Base-by-base conservation (phyloP, 1,284 basidiomycete species). In the Fomitiporia mediterranea region DNA sequence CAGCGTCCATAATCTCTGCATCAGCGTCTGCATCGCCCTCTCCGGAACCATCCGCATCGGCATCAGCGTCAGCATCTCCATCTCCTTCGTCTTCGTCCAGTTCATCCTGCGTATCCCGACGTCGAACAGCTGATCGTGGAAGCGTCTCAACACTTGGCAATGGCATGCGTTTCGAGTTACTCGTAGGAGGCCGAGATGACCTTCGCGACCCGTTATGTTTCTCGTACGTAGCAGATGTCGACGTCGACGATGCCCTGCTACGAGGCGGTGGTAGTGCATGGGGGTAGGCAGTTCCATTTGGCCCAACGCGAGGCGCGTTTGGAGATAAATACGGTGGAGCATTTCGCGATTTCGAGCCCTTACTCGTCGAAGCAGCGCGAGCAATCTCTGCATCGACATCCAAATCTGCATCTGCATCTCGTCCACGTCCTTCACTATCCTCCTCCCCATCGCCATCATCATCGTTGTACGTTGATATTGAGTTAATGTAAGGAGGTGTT, bases 301-400 rank as follows among this genome's bases (percentile, higher is more conserved):
- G 51, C 7, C 27, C 21, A 7, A 27, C 27, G 9, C 39, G 21
- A 23, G 43, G 7, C 27, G 13, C 43, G 25, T 28, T 30, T 6
- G 43, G 30, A 2, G 43, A 30, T 30, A 17, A 30, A 30, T 46
- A 46, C 1, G 23, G 7, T n/a, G 13, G 15, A 17, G 43, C 15
- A 30, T 15, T 46, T 30, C 43, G 43, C 3, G 43, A 46, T 30
- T 6, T 17, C n/a, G n/a, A n/a, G 8, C 43, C 30, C 25, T 46
- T 46, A 23, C 23, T 46, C 7, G 11, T 5, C 19, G 15, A n/a
- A 21, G 32, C 51, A 19, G 51, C 51, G 15, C 40, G 39, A 9
- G 25, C 51, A 25, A 53, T 21, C n/a, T 73, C 72, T 4, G 62
- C 68, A 34, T 72, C 71, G 1, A 65, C 67, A 23, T 68, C 72